Percentiles rank a stretch among this genome's conserved stretches.
Evolutionary conservation across 306 rosid species (phyloP).

Genomic region (Medicago arabica): DNA sequence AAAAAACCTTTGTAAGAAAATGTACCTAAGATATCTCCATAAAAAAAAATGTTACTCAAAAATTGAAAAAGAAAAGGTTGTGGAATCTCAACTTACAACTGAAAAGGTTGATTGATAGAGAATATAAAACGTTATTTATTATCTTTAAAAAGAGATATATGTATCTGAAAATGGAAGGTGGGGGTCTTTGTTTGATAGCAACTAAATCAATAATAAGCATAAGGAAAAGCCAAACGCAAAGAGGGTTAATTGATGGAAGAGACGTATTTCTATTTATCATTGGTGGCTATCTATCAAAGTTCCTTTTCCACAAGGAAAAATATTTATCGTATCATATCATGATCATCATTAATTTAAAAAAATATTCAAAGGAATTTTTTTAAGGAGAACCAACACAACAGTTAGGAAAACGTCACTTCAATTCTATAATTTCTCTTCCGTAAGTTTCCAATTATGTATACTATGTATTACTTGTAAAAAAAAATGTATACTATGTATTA

Average conservation of each 20-base stretch:
- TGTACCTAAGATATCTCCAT: too few species aligned
- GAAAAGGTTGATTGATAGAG: conserved; percentile 14
- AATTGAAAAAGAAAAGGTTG: neutral
- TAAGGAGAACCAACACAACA: neutral
- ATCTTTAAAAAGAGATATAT: conserved; percentile 33
- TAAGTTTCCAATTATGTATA: conserved; percentile 5
- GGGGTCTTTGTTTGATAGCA: conserved; percentile 40
- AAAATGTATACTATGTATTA: too few species aligned
- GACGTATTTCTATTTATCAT: conserved; percentile 53
- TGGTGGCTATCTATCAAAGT: conserved; percentile 27
- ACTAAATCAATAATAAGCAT: conserved; percentile 50
- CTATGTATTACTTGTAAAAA: neutral
- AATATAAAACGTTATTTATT: neutral
- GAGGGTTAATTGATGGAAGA: conserved; percentile 48
- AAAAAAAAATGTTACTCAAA: neutral
- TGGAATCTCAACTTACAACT: neutral
- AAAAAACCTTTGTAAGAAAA: too few species aligned
- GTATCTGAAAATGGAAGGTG: conserved; percentile 42
- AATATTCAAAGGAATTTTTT: neutral
- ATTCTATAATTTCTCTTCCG: conserved; percentile 12
- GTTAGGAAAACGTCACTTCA: conserved; percentile 71
- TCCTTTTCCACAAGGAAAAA: conserved; percentile 47
- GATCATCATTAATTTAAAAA: neutral
- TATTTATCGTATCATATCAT: conserved; percentile 19
- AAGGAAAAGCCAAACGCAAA: conserved; percentile 47